Conservation (phyloP, 257 asterid species). For the Lantana camara region DNA sequence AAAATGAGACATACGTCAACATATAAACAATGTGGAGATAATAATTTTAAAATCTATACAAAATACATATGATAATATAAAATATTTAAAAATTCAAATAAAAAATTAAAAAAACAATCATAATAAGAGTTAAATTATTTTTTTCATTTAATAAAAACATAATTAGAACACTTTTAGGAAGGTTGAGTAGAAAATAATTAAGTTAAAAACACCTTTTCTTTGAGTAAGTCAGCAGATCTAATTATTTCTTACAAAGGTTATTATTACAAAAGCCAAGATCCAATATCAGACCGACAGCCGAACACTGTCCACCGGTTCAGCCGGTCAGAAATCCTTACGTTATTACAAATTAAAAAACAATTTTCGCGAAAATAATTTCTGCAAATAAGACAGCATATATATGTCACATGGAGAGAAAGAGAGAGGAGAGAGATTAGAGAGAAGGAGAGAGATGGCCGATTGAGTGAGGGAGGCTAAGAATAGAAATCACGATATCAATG, state of each 20-base stretch:
- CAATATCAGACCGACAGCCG: slow-evolving; percentile 8
- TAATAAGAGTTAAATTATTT: too few species aligned
- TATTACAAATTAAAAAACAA: neutral
- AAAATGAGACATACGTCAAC: too few species aligned
- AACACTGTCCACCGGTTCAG: slow-evolving; percentile 37
- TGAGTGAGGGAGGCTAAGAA: slow-evolving; percentile 32
- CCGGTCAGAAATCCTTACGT: slow-evolving; percentile 33
- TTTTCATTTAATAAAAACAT: too few species aligned
- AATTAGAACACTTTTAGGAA: too few species aligned
- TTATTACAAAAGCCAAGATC: neutral
- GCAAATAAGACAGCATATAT: slow-evolving; percentile 18
- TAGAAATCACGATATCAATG: slow-evolving; percentile 23
- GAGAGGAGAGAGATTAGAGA: neutral
- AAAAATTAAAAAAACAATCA: too few species aligned
- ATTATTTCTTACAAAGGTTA: neutral
- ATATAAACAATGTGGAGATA: too few species aligned
- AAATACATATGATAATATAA: too few species aligned
- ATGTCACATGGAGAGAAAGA: neutral
- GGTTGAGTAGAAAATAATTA: too few species aligned
- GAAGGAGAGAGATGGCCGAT: slow-evolving; percentile 32
- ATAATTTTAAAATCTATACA: too few species aligned
- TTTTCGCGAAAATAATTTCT: slow-evolving; percentile 8
- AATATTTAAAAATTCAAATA: too few species aligned
- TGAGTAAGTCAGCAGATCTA: too few species aligned
- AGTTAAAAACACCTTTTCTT: too few species aligned